phyloP scores from a whole-genome alignment of 2,329 filamentous ascomycete species.

The Byssoonygena ceratinophila region DNA sequence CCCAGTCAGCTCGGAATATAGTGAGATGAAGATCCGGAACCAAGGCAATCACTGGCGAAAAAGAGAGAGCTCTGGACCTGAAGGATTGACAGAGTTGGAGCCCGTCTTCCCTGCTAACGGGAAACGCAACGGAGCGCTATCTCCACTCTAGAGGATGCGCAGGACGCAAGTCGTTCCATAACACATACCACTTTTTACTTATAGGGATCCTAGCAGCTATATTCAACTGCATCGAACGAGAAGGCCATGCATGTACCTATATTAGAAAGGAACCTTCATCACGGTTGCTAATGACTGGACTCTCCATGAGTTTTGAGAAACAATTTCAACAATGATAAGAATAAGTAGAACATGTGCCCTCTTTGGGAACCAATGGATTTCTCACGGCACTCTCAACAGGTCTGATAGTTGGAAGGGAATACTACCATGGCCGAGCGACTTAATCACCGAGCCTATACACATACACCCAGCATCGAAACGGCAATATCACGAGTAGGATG shows the following conservation, averaged over 20 bases:
- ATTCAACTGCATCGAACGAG: not conserved
- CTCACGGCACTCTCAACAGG: not conserved
- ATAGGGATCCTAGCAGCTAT: not conserved
- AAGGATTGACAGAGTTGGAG: not conserved
- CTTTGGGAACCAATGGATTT: not conserved
- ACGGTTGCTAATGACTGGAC: not conserved
- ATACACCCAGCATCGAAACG: no score
- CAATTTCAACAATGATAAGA: no score
- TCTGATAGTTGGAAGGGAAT: no score
- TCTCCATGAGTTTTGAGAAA: no score
- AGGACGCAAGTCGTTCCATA: not conserved
- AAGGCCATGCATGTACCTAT: not conserved
- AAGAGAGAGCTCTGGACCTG: not conserved
- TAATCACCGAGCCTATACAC: no score
- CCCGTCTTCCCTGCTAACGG: not conserved
- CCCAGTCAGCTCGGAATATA: no score
- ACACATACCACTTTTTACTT: constrained; percentile 4
- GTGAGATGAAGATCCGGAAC: not conserved
- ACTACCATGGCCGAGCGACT: no score
- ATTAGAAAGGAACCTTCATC: not conserved
- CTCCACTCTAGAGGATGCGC: constrained; percentile 2
- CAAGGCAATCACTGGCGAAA: not conserved
- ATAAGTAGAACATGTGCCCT: no score
- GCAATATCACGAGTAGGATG: no score
- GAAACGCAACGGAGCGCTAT: not conserved